Percentiles rank a stretch among this genome's conserved stretches.
Evolutionary conservation across 768 basidiomycete genomes (phyloP).

Genomic region (Mycena pura): DNA sequence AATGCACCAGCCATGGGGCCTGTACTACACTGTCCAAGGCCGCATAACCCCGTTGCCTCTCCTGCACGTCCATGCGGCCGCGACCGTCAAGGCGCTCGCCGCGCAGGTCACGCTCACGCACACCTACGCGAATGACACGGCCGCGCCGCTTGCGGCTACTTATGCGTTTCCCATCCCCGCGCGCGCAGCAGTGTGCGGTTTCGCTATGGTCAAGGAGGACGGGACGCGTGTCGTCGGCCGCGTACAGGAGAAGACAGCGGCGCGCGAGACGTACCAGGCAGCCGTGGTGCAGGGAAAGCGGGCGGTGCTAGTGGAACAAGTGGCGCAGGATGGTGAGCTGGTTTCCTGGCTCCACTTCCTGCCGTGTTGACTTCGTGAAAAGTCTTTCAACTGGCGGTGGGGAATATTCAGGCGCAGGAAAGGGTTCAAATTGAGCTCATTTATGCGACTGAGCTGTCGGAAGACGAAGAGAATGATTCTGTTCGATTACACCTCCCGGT

Average conservation of each 20-base stretch:
- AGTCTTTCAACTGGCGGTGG: constrained; percentile 19
- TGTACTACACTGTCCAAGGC: background rate
- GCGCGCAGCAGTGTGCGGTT: constrained; percentile 5
- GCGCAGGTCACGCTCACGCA: constrained; percentile 19
- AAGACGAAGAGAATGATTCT: constrained; percentile 13
- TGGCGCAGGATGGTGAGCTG: constrained; percentile 8
- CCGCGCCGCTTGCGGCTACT: background rate
- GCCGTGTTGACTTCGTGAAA: background rate
- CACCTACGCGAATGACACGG: constrained; percentile 16
- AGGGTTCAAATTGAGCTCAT: constrained; percentile 1
- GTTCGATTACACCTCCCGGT: constrained; percentile 2
- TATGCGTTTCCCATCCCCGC: constrained; percentile 21
- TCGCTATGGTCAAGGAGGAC: constrained; percentile 11
- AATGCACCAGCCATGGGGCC: background rate
- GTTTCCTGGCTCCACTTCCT: background rate
- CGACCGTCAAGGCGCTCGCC: constrained; percentile 15
- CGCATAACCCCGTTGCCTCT: background rate
- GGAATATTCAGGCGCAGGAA: constrained; percentile 2
- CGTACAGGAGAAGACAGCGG: constrained; percentile 18
- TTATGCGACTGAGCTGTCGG: constrained; percentile 1
- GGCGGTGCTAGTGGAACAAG: constrained; percentile 11
- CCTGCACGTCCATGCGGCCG: background rate
- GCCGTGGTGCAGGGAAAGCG: constrained; percentile 8
- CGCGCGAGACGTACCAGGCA: background rate
- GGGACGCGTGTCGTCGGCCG: constrained; percentile 15